phyloP scores from a whole-genome alignment of 306 rosid genomes.

The Quercus dentata region DNA sequence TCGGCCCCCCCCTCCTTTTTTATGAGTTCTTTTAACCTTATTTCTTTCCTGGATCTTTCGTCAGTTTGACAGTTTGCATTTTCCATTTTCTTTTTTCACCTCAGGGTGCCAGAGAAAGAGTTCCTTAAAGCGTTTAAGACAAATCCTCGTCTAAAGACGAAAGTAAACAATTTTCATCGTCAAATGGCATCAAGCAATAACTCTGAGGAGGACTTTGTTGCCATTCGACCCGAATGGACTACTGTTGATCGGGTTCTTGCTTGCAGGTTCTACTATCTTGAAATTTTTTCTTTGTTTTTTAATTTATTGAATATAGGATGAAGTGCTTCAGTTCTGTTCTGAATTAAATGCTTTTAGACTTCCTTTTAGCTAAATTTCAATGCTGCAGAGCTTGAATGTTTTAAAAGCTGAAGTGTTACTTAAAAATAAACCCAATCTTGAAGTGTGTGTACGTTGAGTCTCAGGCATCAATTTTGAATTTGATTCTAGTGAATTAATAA shows the following conservation, averaged over 20 bases:
- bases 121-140: constrained; percentile 89
- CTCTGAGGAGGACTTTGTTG: constrained; percentile 87
- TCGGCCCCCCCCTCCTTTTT: not conserved
- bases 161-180: constrained; percentile 79
- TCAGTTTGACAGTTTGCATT: constrained; percentile 24
- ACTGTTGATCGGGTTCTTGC: constrained; percentile 90
- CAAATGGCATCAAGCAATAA: constrained; percentile 67
- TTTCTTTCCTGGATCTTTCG: constrained; percentile 15
- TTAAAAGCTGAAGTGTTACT: not conserved
- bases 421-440: no score
- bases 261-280: constrained; percentile 66
- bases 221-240: constrained; percentile 98
- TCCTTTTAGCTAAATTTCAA: constrained; percentile 10
- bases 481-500: no score
- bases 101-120: constrained; percentile 96
- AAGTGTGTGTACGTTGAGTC: not conserved
- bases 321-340: constrained; percentile 9
- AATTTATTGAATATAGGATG: constrained; percentile 2
- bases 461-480: not conserved
- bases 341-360: constrained; percentile 1
- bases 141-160: constrained; percentile 80
- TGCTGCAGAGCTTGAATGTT: constrained; percentile 16
- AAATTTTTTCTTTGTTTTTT: constrained; percentile 24
- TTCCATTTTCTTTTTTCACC: constrained; percentile 1
- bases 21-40: not conserved